A percentile compares a stretch with the other conserved stretches of the same genome.
phyloP scores from a whole-genome alignment of 352 stramenopile genomes.

The Phytophthora citricola region DNA sequence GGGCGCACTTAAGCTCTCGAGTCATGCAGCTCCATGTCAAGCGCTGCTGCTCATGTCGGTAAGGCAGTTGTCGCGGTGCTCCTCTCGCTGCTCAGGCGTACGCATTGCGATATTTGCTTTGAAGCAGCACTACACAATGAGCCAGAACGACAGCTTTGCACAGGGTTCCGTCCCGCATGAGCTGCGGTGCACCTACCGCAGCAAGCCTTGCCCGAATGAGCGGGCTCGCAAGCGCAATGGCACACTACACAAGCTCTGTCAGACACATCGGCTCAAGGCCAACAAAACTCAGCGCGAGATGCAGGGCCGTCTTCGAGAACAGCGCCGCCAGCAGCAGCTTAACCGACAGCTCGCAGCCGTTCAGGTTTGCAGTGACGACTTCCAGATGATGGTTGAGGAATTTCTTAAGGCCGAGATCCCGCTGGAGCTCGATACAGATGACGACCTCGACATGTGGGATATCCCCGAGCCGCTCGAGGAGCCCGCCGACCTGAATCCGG shows the following conservation, averaged over 20 bases:
- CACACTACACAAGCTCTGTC: constrained; percentile 56
- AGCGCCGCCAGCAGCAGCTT: constrained; percentile 33
- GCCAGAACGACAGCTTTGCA: constrained; percentile 19
- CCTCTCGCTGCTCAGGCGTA: constrained; percentile 1
- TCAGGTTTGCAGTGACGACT: constrained; percentile 20
- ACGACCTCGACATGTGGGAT: constrained; percentile 41
- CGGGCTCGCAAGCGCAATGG: constrained; percentile 61
- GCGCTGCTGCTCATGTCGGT: constrained; percentile 5
- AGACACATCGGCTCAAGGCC: constrained; percentile 56
- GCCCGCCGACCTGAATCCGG: constrained; percentile 32
- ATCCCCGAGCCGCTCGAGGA: constrained; percentile 36
- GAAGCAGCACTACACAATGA: constrained; percentile 25
- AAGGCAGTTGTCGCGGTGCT: constrained; percentile 3
- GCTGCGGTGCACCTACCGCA: constrained; percentile 54
- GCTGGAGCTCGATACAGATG: constrained; percentile 37
- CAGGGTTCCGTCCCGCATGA: constrained; percentile 24
- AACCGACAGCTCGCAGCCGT: constrained; percentile 25
- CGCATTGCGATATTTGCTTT: constrained; percentile 35
- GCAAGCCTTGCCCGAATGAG: constrained; percentile 54
- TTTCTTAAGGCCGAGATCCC: constrained; percentile 34
- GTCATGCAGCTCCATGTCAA: constrained; percentile 8
- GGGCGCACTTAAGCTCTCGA: neutral
- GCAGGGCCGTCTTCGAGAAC: constrained; percentile 41
- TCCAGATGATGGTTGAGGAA: constrained; percentile 33
- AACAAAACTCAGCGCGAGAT: constrained; percentile 66